phyloP scores from a whole-genome alignment of 176 grass and related monocot species.

The Aegilops umbellulata region DNA sequence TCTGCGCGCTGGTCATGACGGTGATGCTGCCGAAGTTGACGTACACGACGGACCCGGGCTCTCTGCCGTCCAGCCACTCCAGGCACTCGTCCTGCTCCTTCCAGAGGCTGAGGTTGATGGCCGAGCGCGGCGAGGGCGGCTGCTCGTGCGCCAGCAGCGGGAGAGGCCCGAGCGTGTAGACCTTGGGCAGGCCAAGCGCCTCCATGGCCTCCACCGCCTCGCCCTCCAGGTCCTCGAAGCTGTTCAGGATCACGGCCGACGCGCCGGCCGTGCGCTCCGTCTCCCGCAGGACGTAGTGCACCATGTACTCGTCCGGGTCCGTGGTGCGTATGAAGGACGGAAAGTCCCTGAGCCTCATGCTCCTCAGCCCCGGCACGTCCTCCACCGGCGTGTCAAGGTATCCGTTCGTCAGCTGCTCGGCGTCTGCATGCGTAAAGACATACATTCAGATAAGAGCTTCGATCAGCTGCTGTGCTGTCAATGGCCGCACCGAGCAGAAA shows the following conservation, averaged over 20 bases:
- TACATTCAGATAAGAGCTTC: background rate
- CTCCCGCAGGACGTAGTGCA: constrained; percentile 36
- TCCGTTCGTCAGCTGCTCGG: constrained; percentile 53
- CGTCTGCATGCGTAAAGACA: constrained; percentile 23
- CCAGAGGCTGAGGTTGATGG: constrained; percentile 48
- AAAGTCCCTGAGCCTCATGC: constrained; percentile 61
- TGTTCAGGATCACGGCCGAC: constrained; percentile 61
- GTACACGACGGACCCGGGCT: constrained; percentile 50
- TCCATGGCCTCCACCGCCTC: constrained; percentile 52
- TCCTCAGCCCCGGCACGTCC: constrained; percentile 55
- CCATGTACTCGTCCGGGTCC: constrained; percentile 59
- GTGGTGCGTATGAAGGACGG: constrained; percentile 73
- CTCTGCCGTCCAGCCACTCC: constrained; percentile 44
- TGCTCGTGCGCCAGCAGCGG: constrained; percentile 38
- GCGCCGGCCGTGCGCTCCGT: constrained; percentile 40
- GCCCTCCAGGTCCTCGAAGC: constrained; percentile 51
- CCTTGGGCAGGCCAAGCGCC: constrained; percentile 28
- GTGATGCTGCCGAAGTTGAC: constrained; percentile 81
- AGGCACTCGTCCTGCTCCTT: constrained; percentile 57
- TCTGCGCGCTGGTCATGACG: constrained; percentile 46
- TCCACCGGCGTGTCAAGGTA: constrained; percentile 70
- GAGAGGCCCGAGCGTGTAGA: constrained; percentile 72
- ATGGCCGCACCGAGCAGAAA: no score
- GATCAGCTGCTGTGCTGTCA: no score
- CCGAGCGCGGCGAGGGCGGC: constrained; percentile 26